Percentiles rank a stretch among this genome's conserved stretches.
Conservation (phyloP, 495 filamentous ascomycete genomes). For the Aspergillus haitiensis region DNA sequence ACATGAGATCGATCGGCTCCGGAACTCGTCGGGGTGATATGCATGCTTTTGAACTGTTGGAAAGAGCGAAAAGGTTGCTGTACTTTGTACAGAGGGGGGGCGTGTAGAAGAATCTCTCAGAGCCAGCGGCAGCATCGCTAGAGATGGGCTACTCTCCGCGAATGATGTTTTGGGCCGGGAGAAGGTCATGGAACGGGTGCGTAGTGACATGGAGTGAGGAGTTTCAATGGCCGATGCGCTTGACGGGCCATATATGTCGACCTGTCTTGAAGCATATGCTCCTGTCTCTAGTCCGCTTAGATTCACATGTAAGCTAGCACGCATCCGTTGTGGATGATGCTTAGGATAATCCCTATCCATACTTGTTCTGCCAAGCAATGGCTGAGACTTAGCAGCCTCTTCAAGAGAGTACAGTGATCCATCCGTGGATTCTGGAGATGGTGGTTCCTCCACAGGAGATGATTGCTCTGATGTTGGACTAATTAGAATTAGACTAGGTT, state of each 20-base stretch:
- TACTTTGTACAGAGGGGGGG: slow-evolving; percentile 35
- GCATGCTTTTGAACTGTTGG: slow-evolving; percentile 20
- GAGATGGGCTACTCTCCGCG: slow-evolving; percentile 25
- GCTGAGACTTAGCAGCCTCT: slow-evolving; percentile 19
- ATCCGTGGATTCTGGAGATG: slow-evolving; percentile 8
- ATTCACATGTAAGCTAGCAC: slow-evolving; percentile 14
- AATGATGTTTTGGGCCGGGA: slow-evolving; percentile 31
- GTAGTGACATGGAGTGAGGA: slow-evolving; percentile 21
- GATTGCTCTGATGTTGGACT: slow-evolving; percentile 28
- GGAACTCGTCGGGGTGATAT: slow-evolving; percentile 23
- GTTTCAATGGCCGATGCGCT: slow-evolving; percentile 32
- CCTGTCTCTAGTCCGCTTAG: slow-evolving; percentile 17
- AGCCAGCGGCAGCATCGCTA: slow-evolving; percentile 18
- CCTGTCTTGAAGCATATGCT: slow-evolving; percentile 10
- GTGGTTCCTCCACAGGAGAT: slow-evolving; percentile 8
- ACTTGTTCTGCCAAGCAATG: slow-evolving; percentile 14
- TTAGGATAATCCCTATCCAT: slow-evolving; percentile 6
- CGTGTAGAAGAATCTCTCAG: slow-evolving; percentile 25
- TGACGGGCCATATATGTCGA: slow-evolving; percentile 23
- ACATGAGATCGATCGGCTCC: slow-evolving; percentile 24
- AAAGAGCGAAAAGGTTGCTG: slow-evolving; percentile 28
- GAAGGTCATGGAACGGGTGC: slow-evolving; percentile 26
- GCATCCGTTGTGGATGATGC: slow-evolving; percentile 1
- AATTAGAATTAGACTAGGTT: slow-evolving; percentile 42
- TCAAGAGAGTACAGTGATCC: slow-evolving; percentile 15